Percentiles rank a stretch among this genome's conserved stretches.
Evolutionary conservation across 331 rosid species (phyloP).

Genomic region (Ulmus americana): DNA sequence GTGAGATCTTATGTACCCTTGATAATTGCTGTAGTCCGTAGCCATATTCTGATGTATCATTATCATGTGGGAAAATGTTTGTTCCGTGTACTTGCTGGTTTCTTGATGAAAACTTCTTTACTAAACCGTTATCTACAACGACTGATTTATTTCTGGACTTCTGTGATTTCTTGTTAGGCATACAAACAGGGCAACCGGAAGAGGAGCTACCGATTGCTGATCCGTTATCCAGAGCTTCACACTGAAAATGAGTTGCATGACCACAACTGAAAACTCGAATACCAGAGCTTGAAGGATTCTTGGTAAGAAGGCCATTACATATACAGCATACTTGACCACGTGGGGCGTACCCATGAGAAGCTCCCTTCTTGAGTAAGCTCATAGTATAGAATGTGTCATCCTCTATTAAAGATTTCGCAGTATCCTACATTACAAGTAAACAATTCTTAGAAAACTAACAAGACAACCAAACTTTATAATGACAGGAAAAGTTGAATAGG

Average conservation of each 20-base stretch:
- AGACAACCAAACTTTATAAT: no score
- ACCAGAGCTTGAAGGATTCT: slow-evolving; percentile 53
- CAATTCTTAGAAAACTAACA: neutral
- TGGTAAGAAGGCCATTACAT: slow-evolving; percentile 58
- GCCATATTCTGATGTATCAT: slow-evolving; percentile 45
- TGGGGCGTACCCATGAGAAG: slow-evolving; percentile 90
- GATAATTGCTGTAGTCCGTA: slow-evolving; percentile 66
- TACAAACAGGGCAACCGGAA: slow-evolving; percentile 82
- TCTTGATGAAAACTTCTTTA: slow-evolving; percentile 43
- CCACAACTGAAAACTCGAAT: slow-evolving; percentile 87
- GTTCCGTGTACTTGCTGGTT: slow-evolving; percentile 49
- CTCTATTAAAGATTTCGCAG: slow-evolving; percentile 91
- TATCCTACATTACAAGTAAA: slow-evolving; percentile 44
- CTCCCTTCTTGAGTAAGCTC: slow-evolving; percentile 90
- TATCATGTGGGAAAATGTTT: slow-evolving; percentile 46
- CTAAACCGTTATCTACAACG: slow-evolving; percentile 47
- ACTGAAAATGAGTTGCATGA: slow-evolving; percentile 82
- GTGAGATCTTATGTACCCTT: slow-evolving; percentile 42
- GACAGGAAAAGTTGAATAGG: neutral
- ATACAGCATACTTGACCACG: slow-evolving; percentile 60
- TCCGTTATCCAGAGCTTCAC: slow-evolving; percentile 65
- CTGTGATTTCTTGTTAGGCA: slow-evolving; percentile 63
- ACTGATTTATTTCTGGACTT: slow-evolving; percentile 58
- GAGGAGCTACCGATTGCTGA: slow-evolving; percentile 40
- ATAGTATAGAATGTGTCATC: slow-evolving; percentile 87